Evolutionary conservation across 805 yeast genomes (phyloP), one percentile per base, ranked within the genome.

Genomic region (Limtongia smithiae): DNA sequence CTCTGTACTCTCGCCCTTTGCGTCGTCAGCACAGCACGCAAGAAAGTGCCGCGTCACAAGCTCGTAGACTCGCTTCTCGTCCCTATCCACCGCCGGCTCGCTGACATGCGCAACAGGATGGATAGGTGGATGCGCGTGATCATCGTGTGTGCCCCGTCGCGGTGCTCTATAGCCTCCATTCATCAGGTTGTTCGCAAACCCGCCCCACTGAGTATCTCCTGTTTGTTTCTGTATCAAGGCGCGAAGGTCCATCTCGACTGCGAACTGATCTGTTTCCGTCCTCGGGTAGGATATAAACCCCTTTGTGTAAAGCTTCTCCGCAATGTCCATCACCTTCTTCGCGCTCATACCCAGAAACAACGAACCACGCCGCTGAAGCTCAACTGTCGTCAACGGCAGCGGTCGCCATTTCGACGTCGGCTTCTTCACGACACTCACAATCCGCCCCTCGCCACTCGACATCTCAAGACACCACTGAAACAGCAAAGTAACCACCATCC

Each of bases 51-150:
- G 73, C 2, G 83, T 85, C 1, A 93, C 81, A 60, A 85, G 88
- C 64, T 87, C 95, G 65, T 90, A 93, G 0, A 93, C 91, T 53
- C 76, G 81, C 59, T 76, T 77, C 54, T 85, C 84, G 44, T 76
- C 77, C 0, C 64, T 68, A 40, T 62, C 61, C 49, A 31, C 48
- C 50, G 41, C 57, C 31, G 30, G 60, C 48, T 47, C 44, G 1
- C 53, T 47, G 2, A 58, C 62, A 4, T 60, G 60, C 12, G 54
- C 61, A 9, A 87, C 80, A 0, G 99, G 99, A 66, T 93, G 97
- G 50, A 93, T 93, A 0, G 99, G 97, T 3, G 98, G 97, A 76
- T 93, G 99, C 21, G 98, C 97, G 63, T 88, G 82, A 69, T 93
- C 99, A 62, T 89, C 85, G 62, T 86, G 82, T 11, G 71, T 75